These are phyloP conservation scores for Cyberlindnera sargentensis DNA, from an alignment of 805 yeast genomes.

Conservation along the genomic window DNA sequence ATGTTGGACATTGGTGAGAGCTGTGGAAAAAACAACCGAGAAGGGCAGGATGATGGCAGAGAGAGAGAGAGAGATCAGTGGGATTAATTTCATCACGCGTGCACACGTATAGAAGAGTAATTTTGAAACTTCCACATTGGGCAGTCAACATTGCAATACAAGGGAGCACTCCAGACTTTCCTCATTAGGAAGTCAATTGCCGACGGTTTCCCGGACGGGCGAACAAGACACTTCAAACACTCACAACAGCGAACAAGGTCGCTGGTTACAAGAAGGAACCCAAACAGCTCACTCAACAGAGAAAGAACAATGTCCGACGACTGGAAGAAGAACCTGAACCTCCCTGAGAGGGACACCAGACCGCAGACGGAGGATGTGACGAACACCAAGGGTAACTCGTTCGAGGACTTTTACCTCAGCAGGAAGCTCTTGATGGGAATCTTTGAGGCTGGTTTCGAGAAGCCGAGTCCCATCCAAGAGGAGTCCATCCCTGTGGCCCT, in stretches of 20 bases:
- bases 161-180: too few relatives aligned
- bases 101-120: too few relatives aligned
- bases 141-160: background rate
- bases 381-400: constrained; percentile 81
- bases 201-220: too few relatives aligned
- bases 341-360: constrained; percentile 84
- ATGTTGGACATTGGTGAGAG: constrained; percentile 18
- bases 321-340: constrained; percentile 70
- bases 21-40: too few relatives aligned
- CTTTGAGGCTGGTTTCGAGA: constrained; percentile 97
- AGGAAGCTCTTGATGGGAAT: constrained; percentile 97
- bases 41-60: background rate
- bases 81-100: too few relatives aligned
- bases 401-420: constrained; percentile 87
- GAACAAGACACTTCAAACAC: too few relatives aligned
- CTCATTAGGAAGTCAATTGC: too few relatives aligned
- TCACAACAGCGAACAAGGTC: too few relatives aligned
- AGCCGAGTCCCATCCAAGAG: constrained; percentile 97
- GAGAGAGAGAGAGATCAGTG: background rate
- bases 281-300: background rate
- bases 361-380: constrained; percentile 97
- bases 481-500: constrained; percentile 94
- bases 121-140: background rate
- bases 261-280: too few relatives aligned
- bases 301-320: constrained; percentile 35